Evolutionary conservation across 1,284 basidiomycete genomes (phyloP).

Genomic region (Tranzscheliella williamsii): DNA sequence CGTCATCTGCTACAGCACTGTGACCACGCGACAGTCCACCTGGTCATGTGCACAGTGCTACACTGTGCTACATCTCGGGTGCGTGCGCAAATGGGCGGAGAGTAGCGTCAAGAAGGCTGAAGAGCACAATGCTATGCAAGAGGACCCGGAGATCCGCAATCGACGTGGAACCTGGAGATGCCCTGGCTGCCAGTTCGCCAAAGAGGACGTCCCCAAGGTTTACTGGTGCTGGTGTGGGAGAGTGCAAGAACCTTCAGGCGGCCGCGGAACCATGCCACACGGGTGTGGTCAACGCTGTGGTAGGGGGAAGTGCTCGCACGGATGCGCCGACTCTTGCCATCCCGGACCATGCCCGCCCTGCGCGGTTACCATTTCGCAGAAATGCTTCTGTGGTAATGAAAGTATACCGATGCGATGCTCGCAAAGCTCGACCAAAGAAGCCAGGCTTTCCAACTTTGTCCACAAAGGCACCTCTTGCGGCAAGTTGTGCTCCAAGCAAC

Average conservation of each 20-base stretch:
- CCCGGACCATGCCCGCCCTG: conserved; percentile 59
- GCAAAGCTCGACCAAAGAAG: conserved; percentile 36
- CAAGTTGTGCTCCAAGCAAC: conserved; percentile 38
- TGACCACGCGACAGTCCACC: conserved; percentile 44
- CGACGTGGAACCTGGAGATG: conserved; percentile 56
- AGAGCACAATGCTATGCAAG: conserved; percentile 58
- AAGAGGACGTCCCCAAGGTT: conserved; percentile 48
- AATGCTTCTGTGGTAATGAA: conserved; percentile 56
- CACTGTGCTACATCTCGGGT: conserved; percentile 54
- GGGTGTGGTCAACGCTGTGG: conserved; percentile 53
- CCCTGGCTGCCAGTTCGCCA: conserved; percentile 55
- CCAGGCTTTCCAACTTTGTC: conserved; percentile 13
- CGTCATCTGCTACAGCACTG: conserved; percentile 55
- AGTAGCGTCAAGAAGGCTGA: conserved; percentile 54
- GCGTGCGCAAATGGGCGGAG: conserved; percentile 57
- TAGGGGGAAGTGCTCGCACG: conserved; percentile 51
- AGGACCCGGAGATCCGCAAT: conserved; percentile 51
- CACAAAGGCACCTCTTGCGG: conserved; percentile 52
- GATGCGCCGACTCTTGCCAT: conserved; percentile 54
- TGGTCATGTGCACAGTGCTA: conserved; percentile 59
- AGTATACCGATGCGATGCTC: conserved; percentile 51
- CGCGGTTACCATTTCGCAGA: conserved; percentile 49
- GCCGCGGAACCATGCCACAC: conserved; percentile 44
- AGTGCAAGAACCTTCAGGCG: conserved; percentile 37
- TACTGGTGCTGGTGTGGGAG: conserved; percentile 59